phyloP scores from a whole-genome alignment of 169 alveolate genomes.

The Plasmodium berghei region DNA sequence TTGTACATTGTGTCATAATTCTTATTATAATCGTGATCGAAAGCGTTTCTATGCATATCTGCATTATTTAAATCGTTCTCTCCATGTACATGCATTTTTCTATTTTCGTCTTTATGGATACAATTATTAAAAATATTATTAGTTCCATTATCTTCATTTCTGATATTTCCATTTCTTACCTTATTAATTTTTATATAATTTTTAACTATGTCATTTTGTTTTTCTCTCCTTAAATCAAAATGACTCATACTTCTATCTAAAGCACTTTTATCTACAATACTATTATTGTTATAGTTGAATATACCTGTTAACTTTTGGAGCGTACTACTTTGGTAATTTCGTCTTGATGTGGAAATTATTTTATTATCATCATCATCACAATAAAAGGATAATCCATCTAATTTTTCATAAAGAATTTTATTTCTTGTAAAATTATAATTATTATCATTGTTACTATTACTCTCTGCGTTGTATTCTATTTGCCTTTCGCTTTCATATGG shows the following conservation, averaged over 20 bases:
- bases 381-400: slow-evolving; percentile 49
- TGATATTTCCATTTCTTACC: slow-evolving; percentile 37
- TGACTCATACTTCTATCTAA: slow-evolving; percentile 13
- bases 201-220: slow-evolving; percentile 38
- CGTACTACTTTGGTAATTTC: slow-evolving; percentile 5
- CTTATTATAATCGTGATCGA: slow-evolving; percentile 18
- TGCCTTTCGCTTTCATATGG: neutral
- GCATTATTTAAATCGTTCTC: neutral
- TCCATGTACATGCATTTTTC: slow-evolving; percentile 2
- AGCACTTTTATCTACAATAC: slow-evolving; percentile 2
- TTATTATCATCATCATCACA: slow-evolving; percentile 2
- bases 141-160: slow-evolving; percentile 9
- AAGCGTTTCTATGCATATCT: slow-evolving; percentile 21
- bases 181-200: slow-evolving; percentile 34
- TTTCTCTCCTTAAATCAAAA: slow-evolving; percentile 33
- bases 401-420: slow-evolving; percentile 47
- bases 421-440: slow-evolving; percentile 10
- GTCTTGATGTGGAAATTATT: slow-evolving; percentile 11
- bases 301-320: slow-evolving; percentile 57
- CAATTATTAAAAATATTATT: neutral
- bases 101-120: slow-evolving; percentile 11
- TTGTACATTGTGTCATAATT: neutral
- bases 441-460: slow-evolving; percentile 1
- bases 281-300: slow-evolving; percentile 18
- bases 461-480: neutral